Evolutionary conservation across 1,139 yeast species (phyloP), one percentile per base, ranked within the genome.

Genomic region (Yamadazyma membranifaciens): DNA sequence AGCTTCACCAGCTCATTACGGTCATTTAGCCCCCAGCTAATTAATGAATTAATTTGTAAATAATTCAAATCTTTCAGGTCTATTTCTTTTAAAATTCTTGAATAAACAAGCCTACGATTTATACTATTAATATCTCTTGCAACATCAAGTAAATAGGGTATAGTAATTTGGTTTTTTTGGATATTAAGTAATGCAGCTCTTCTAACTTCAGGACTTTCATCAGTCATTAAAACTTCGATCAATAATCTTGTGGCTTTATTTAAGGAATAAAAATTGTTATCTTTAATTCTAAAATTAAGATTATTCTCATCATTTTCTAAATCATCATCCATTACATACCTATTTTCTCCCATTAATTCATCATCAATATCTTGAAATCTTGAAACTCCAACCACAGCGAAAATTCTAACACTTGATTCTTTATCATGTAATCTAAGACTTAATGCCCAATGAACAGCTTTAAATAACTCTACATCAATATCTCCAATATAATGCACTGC

Each of bases 11-110:
- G 55, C 6, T 73, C 78, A 47, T 91, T 96, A 49, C 98, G 79
- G 61, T 92, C 98, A 48, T 80, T 80, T 38, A 92, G 68, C 1
- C 98, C 98, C 89, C 95, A 87, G 37, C 73, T 71, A 26, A 92
- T 67, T 16, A 92, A 59, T 47, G 75, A 74, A 45, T 85, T 92
- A 38, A 96, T 67, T 38, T 78, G 69, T n/a, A 68, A 68, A 35
- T 77, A 66, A 38, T 79, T 40, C 5, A 92, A 65, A 6, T 73
- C 68, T 38, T 82, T 67, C 56, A 86, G 83, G 45, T 80, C 86
- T 6, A 87, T 87, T 30, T 81, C 83, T 44, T 81, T 81, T 42
- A 88, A 63, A 1, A 86, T 71, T 43, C 87, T 73, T 1, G 92
- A 72, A 60, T 78, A 92, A 0, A 91, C 81, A 22, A 83, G 62